These are phyloP conservation scores for Cardamine occulta DNA, from an alignment of 345 rosid species.

Conservation along the genomic window DNA sequence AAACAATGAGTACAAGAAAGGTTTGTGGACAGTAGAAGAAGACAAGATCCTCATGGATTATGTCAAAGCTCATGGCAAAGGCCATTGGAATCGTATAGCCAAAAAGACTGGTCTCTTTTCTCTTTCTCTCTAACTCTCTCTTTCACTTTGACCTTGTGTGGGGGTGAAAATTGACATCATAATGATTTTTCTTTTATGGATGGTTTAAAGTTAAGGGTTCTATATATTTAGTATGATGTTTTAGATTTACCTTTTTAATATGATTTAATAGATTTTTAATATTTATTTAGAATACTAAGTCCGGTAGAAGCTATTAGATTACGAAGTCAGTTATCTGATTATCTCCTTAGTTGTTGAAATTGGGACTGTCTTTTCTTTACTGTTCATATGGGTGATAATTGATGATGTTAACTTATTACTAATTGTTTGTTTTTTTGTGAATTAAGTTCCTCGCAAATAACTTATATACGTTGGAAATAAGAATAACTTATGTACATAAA, in stretches of 20 bases:
- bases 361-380: neutral
- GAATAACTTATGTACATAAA: neutral
- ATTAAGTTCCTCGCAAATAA: neutral
- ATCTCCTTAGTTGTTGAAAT: neutral
- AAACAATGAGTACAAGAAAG: constrained; percentile 50
- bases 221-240: neutral
- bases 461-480: neutral
- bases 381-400: neutral
- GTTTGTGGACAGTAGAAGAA: constrained; percentile 57
- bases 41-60: constrained; percentile 58
- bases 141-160: neutral
- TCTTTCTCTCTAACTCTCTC: constrained; percentile 7
- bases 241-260: neutral
- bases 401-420: constrained; percentile 4
- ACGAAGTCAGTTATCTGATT: neutral
- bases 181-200: neutral
- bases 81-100: constrained; percentile 66
- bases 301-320: neutral
- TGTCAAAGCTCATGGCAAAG: constrained; percentile 60
- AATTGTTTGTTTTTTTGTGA: neutral
- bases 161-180: neutral
- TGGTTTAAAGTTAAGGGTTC: constrained; percentile 4
- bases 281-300: too few relatives aligned
- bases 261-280: neutral
- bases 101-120: constrained; percentile 51